Base-by-base conservation (phyloP, 306 rosid genomes). In the Lotus japonicus region DNA sequence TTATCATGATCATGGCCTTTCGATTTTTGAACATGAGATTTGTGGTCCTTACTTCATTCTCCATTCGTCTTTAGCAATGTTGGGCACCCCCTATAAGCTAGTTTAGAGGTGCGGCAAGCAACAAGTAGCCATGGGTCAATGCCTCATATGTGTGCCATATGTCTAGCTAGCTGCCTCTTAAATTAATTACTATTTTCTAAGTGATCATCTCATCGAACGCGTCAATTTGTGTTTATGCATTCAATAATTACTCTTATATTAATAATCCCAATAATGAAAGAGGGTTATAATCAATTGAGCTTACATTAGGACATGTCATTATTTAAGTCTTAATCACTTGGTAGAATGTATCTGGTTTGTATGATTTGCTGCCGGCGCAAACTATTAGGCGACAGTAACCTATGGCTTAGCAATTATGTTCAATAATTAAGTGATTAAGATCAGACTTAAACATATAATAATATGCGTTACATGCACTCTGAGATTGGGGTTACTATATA, bases 341-440 rank as follows among this genome's bases (percentile, higher is more conserved):
- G 61, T 74, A 9, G 68, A 68, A 74, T 56, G 70, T 68, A 75
- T 69, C 80, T 64, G 42, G 56, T 78, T 78, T 66, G 7, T 70
- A 49, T 64, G 58, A 68, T 62, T 55, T 74, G 74, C 74, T 75
- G 84, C 84, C 84, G 84, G 80, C 84, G 71, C 80, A 75, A 70
- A 80, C 73, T 64, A 80, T 80, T 75, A 75, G 70, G 77, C 55
- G 73, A 75, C 76, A 63, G 17, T 13, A 62, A 59, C 62, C 71
- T 68, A 55, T 28, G 69, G 55, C 54, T 56, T 50, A 63, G 28
- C 73, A 50, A 74, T 55, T 28, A 68, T 64, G 71, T 70, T 65
- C 59, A 79, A 55, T 79, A 53, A 42, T 61, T 61, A 65, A 78
- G 44, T 58, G 26, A 19, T 31, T 31, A 31, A 6, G 58, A 72